phyloP scores from a whole-genome alignment of 306 rosid species.

The Comarum palustre region DNA sequence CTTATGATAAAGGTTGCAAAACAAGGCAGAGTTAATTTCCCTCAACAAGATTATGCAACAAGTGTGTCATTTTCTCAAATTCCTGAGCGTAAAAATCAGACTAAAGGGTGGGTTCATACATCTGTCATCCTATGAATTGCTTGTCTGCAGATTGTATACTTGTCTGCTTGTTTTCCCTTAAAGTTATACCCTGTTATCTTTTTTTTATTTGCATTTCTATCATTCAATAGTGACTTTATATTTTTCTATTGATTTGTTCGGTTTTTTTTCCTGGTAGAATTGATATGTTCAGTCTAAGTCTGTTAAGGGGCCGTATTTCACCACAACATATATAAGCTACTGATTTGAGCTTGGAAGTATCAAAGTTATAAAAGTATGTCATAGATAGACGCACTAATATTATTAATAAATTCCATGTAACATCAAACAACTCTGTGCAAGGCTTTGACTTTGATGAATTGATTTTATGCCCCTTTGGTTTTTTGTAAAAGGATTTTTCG shows the following conservation, averaged over 20 bases:
- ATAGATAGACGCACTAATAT: neutral
- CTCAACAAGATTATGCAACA: conserved; percentile 36
- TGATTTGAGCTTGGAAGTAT: neutral
- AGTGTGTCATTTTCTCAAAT: conserved; percentile 43
- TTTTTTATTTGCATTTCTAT: neutral
- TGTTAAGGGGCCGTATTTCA: neutral
- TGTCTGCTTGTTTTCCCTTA: neutral
- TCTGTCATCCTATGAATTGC: conserved; percentile 1
- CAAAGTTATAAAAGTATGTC: neutral
- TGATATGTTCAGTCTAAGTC: neutral
- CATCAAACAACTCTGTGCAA: neutral
- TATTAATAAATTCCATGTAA: neutral
- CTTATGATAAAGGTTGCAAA: conserved; percentile 47
- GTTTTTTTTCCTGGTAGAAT: neutral
- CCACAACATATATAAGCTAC: neutral
- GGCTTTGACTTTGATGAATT: neutral
- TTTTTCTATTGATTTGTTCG: neutral
- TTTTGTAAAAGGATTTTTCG: neutral
- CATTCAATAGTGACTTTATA: neutral
- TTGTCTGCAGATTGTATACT: neutral
- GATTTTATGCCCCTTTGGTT: neutral
- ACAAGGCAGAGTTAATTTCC: conserved; percentile 45
- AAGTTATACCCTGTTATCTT: neutral
- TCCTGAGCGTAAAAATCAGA: conserved; percentile 45
- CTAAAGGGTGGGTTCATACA: conserved; percentile 46